Percentiles rank a stretch among this genome's conserved stretches.
Conservation (phyloP, 306 rosid genomes). For the Trichosanthes cucumerina region DNA sequence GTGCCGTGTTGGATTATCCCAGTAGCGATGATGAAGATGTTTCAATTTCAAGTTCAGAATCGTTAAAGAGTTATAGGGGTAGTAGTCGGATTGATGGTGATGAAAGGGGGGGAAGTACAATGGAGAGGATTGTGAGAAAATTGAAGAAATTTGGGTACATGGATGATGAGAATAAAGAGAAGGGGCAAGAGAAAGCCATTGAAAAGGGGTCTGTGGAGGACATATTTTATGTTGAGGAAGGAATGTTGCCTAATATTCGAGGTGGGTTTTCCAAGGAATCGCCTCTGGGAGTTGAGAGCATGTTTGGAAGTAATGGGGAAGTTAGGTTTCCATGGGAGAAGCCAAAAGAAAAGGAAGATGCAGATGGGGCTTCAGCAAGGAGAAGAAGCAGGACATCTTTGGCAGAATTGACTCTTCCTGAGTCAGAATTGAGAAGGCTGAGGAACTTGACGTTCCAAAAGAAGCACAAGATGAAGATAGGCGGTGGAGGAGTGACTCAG, state of each 20-base stretch:
- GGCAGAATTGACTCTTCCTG: conserved; percentile 91
- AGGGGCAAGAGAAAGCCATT: conserved; percentile 27
- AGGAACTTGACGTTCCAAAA: conserved; percentile 63
- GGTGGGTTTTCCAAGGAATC: conserved; percentile 75
- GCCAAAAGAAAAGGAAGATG: conserved; percentile 36
- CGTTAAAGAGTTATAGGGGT: conserved; percentile 17
- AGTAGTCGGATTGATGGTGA: conserved; percentile 8
- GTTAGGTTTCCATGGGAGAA: conserved; percentile 95
- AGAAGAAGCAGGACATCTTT: conserved; percentile 43
- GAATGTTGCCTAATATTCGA: conserved; percentile 64
- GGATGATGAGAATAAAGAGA: conserved; percentile 29
- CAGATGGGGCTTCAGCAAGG: conserved; percentile 20
- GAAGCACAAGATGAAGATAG: conserved; percentile 90
- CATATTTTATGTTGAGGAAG: conserved; percentile 75
- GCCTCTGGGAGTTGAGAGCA: conserved; percentile 45
- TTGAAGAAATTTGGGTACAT: conserved; percentile 75
- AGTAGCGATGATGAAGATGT: conserved; percentile 36
- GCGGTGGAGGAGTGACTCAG: conserved; percentile 75
- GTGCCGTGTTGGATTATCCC: conserved; percentile 37
- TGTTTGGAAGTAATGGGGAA: conserved; percentile 56
- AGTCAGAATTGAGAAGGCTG: conserved; percentile 83
- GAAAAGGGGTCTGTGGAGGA: conserved; percentile 94
- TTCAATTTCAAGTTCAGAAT: conserved; percentile 24
- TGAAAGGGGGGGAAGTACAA: conserved; percentile 37
- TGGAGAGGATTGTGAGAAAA: conserved; percentile 81